These are phyloP conservation scores for Emiliania huxleyi DNA, from an alignment of 78 protist genomes.

Conservation along the genomic window DNA sequence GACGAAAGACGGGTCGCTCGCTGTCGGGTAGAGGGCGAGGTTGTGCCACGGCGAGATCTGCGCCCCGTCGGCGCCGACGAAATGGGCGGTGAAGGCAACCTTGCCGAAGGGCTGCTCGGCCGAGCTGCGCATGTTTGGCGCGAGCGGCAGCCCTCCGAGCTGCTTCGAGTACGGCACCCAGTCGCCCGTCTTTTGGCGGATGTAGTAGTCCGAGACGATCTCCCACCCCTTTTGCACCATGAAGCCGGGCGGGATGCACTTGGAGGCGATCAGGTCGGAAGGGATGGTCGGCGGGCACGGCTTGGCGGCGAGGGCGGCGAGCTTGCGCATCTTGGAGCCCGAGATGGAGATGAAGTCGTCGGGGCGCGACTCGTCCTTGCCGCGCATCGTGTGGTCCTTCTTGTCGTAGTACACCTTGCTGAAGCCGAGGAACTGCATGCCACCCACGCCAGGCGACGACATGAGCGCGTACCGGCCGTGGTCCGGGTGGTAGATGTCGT, in stretches of 20 bases:
- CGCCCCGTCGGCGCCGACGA: conserved; percentile 10
- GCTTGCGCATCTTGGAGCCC: conserved; percentile 48
- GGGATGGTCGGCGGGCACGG: conserved; percentile 37
- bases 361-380: not conserved
- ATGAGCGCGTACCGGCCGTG: conserved; percentile 53
- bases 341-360: conserved; percentile 46
- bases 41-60: conserved; percentile 50
- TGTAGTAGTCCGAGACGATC: conserved; percentile 28
- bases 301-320: conserved; percentile 32
- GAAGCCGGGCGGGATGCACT: conserved; percentile 43
- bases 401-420: conserved; percentile 38
- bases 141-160: conserved; percentile 11
- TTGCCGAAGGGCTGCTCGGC: conserved; percentile 24
- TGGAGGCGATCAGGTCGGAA: not conserved
- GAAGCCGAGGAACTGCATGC: conserved; percentile 30
- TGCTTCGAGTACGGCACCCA: conserved; percentile 37
- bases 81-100: not conserved
- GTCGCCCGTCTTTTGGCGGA: not conserved
- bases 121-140: not conserved
- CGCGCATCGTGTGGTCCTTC: conserved; percentile 22
- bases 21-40: conserved; percentile 8
- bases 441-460: conserved; percentile 50
- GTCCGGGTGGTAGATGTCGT: conserved; percentile 26
- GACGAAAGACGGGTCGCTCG: no score
- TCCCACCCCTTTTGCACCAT: conserved; percentile 38